Conservation (phyloP, 1,139 yeast species). For the Yamadazyma diddensiae region DNA sequence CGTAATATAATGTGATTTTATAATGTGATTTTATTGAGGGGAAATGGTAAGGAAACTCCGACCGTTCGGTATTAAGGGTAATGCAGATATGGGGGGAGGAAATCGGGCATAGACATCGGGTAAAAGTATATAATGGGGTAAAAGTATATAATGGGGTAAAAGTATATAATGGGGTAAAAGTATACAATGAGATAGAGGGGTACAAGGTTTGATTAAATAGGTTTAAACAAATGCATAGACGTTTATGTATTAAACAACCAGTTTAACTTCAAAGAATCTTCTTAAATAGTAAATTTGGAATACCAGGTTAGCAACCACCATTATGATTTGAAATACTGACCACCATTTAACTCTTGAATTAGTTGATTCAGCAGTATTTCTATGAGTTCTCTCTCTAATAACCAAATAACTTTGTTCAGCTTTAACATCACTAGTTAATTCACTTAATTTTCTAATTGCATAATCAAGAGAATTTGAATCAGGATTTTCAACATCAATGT, state of each 20-base stretch:
- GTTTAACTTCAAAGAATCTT: conserved; percentile 92
- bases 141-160: too few species aligned
- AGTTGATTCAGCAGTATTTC: conserved; percentile 97
- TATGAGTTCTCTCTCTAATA: conserved; percentile 94
- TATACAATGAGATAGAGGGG: too few species aligned
- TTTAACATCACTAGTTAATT: conserved; percentile 79
- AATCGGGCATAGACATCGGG: too few species aligned
- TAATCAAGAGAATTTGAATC: conserved; percentile 80
- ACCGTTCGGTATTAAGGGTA: neutral
- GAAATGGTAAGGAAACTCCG: neutral
- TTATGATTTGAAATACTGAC: conserved; percentile 87
- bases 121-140: too few species aligned
- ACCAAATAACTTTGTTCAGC: conserved; percentile 93
- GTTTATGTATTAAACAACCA: conserved; percentile 58
- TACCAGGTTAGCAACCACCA: conserved; percentile 80
- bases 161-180: too few species aligned
- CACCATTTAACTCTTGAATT: conserved; percentile 98
- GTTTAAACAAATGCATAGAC: too few species aligned
- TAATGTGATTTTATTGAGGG: conserved; percentile 2
- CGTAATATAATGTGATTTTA: too few species aligned
- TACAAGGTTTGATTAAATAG: too few species aligned
- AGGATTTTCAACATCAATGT: conserved; percentile 82
- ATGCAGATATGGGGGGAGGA: neutral
- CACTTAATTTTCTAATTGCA: conserved; percentile 74
- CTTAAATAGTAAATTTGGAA: conserved; percentile 94